Percentiles rank a stretch among this genome's conserved stretches.
phyloP scores from a whole-genome alignment of 805 yeast genomes.

The Sugiyamaella valdiviana region DNA sequence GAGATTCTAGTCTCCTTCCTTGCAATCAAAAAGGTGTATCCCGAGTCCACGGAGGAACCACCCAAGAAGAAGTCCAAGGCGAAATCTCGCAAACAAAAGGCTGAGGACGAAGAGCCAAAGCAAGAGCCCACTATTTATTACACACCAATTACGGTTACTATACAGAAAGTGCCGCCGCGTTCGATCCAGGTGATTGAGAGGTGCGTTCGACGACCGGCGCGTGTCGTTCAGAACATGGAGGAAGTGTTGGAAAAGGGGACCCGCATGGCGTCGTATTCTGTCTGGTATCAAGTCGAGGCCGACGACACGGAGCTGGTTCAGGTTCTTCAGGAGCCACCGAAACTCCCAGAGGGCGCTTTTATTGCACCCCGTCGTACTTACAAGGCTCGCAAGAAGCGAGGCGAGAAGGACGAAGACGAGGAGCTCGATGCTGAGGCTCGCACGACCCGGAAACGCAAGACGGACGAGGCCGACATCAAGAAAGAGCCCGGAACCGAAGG shows the following conservation, averaged over 20 bases:
- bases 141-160: constrained; percentile 60
- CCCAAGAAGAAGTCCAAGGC: constrained; percentile 3
- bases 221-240: constrained; percentile 58
- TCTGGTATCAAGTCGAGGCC: constrained; percentile 68
- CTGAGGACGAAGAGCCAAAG: constrained; percentile 2
- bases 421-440: constrained; percentile 6
- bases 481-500: constrained; percentile 1
- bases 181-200: constrained; percentile 58
- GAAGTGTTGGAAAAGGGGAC: constrained; percentile 53
- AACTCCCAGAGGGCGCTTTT: constrained; percentile 15
- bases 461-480: neutral
- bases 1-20: constrained; percentile 36
- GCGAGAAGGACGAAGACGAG: constrained; percentile 18
- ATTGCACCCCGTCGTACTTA: constrained; percentile 19
- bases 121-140: constrained; percentile 16
- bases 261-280: constrained; percentile 52
- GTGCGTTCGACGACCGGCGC: constrained; percentile 53
- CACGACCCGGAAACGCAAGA: constrained; percentile 11
- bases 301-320: constrained; percentile 27
- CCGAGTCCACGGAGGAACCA: constrained; percentile 18
- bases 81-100: neutral
- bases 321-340: constrained; percentile 18
- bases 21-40: constrained; percentile 21
- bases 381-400: constrained; percentile 16
- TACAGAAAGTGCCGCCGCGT: constrained; percentile 60